Percentiles rank a stretch among this genome's conserved stretches.
Conservation (phyloP, 2,329 filamentous ascomycete genomes). For the Monilinia aucupariae region DNA sequence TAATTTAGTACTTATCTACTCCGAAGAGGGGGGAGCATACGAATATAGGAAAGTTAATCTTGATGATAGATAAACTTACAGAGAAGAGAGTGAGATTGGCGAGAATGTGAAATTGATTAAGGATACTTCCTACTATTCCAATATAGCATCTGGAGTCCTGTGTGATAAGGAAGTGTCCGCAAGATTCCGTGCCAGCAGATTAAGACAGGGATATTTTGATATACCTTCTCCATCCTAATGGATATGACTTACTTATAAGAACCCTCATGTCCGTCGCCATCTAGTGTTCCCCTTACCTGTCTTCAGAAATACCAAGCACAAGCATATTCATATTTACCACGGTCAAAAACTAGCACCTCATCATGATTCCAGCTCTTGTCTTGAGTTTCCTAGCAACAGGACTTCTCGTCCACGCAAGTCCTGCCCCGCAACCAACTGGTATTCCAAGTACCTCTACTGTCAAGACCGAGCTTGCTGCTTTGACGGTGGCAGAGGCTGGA, state of each 20-base stretch:
- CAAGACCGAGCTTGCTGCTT: constrained; percentile 48
- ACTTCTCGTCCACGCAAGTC: constrained; percentile 4
- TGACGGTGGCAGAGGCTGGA: constrained; percentile 53
- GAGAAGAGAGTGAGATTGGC: not conserved
- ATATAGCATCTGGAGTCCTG: too few species aligned
- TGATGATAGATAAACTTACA: not conserved
- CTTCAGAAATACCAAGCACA: not conserved
- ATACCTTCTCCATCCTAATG: not conserved
- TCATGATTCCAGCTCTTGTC: constrained; percentile 7
- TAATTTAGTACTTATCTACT: too few species aligned
- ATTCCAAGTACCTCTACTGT: constrained; percentile 57
- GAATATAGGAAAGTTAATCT: not conserved
- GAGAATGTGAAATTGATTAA: not conserved
- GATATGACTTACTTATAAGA: not conserved
- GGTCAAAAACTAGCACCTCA: not conserved
- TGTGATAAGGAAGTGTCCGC: not conserved
- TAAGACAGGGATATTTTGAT: not conserved
- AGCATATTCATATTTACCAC: not conserved
- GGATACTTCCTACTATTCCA: not conserved
- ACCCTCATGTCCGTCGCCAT: not conserved
- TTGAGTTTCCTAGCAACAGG: not conserved
- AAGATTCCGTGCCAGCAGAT: not conserved
- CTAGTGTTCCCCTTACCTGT: not conserved
- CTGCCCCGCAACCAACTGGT: constrained; percentile 45
- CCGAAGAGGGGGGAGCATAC: too few species aligned